These are phyloP conservation scores for Plicaturopsis crispa DNA, from an alignment of 768 basidiomycete species.

Conservation along the genomic window DNA sequence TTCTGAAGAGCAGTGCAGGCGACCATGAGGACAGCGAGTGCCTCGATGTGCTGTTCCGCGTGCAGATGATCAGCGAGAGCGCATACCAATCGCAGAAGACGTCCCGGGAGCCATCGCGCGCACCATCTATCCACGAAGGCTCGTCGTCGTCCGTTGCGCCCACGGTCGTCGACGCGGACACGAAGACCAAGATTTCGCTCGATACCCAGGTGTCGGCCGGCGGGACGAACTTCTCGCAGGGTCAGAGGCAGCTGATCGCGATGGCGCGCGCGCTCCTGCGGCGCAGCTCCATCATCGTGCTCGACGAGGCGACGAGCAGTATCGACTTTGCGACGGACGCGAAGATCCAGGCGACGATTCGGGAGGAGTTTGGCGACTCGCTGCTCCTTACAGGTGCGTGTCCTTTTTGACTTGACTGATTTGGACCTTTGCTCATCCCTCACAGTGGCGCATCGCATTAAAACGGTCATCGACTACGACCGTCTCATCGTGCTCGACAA, in stretches of 20 bases:
- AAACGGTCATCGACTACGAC: conserved; percentile 78
- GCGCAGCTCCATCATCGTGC: conserved; percentile 63
- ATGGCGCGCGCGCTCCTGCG: conserved; percentile 78
- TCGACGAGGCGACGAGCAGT: conserved; percentile 82
- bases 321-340: conserved; percentile 85
- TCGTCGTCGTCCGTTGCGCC: conserved; percentile 32
- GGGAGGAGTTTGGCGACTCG: conserved; percentile 75
- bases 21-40: conserved; percentile 80
- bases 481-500: conserved; percentile 76
- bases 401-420: conserved; percentile 1
- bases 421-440: conserved; percentile 7
- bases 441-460: conserved; percentile 64
- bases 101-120: conserved; percentile 40
- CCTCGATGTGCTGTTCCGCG: conserved; percentile 71
- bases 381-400: conserved; percentile 63
- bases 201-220: conserved; percentile 80
- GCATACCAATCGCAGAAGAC: conserved; percentile 39
- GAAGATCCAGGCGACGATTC: conserved; percentile 84
- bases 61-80: conserved; percentile 61
- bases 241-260: conserved; percentile 82
- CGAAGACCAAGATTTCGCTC: conserved; percentile 51
- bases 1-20: conserved; percentile 21
- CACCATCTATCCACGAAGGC: conserved; percentile 38
- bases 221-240: conserved; percentile 88
- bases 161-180: conserved; percentile 46